These are phyloP conservation scores for Kondoa malvinella DNA, from an alignment of 768 basidiomycete genomes.

Conservation along the genomic window DNA sequence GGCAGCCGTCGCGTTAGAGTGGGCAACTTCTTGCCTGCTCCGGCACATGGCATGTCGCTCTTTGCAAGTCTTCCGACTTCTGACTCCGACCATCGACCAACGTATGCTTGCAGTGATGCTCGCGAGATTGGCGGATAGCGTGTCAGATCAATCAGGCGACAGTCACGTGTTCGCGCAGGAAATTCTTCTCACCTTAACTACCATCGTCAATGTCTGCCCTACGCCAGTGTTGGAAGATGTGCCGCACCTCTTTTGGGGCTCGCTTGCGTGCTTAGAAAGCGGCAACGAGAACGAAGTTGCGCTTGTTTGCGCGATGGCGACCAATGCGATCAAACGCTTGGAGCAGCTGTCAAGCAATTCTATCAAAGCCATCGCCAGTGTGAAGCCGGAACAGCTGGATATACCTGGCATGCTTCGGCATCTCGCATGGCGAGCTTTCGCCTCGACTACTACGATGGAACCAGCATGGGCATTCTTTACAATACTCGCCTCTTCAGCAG, in stretches of 20 bases:
- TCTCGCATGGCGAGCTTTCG: conserved; percentile 54
- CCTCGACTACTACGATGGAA: conserved; percentile 54
- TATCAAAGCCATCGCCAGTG: not conserved
- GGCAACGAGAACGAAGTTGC: conserved; percentile 64
- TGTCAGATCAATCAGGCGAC: conserved; percentile 56
- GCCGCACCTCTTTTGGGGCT: conserved; percentile 77
- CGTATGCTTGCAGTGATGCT: conserved; percentile 60
- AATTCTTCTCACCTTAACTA: conserved; percentile 44
- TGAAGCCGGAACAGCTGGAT: not conserved
- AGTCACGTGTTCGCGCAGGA: conserved; percentile 70
- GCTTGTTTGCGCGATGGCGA: conserved; percentile 47
- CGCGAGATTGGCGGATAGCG: conserved; percentile 64
- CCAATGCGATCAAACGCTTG: conserved; percentile 31
- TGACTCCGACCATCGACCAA: conserved; percentile 54
- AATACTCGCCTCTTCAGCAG: not conserved
- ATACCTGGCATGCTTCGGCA: conserved; percentile 33
- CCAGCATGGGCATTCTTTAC: conserved; percentile 50
- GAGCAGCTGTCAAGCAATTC: conserved; percentile 38
- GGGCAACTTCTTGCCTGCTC: conserved; percentile 76
- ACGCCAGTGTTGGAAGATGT: conserved; percentile 42
- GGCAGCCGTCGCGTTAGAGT: conserved; percentile 60
- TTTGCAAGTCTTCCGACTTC: conserved; percentile 68
- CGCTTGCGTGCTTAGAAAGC: conserved; percentile 62
- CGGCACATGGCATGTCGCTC: conserved; percentile 72
- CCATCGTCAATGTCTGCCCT: conserved; percentile 47